A percentile compares a stretch with the other conserved stretches of the same genome.
Evolutionary conservation across 768 basidiomycete species (phyloP).

Genomic region (Stropharia rugosoannulata): DNA sequence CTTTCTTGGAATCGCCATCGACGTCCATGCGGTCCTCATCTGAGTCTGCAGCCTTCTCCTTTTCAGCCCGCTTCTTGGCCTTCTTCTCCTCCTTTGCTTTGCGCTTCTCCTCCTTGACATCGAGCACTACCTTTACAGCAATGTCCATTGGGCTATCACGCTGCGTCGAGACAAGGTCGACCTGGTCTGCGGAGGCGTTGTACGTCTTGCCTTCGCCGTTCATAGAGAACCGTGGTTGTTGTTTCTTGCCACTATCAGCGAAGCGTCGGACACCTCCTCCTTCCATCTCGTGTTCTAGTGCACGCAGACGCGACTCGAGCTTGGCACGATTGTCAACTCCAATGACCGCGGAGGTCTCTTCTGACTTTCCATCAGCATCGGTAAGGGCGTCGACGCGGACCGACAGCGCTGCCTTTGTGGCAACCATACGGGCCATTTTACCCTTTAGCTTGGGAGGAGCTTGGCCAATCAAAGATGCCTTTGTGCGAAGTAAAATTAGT

Average conservation of each 20-base stretch:
- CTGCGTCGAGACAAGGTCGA: slow-evolving; percentile 85
- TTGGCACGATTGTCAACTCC: slow-evolving; percentile 94
- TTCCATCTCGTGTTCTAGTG: slow-evolving; percentile 83
- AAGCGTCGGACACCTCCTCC: slow-evolving; percentile 69
- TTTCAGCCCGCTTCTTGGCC: slow-evolving; percentile 67
- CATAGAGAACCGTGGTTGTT: slow-evolving; percentile 83
- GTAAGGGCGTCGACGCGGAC: slow-evolving; percentile 97
- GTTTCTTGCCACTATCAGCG: slow-evolving; percentile 48
- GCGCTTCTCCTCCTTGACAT: slow-evolving; percentile 88
- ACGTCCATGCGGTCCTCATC: slow-evolving; percentile 39
- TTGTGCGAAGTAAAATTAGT: slow-evolving; percentile 5
- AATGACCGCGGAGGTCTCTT: slow-evolving; percentile 76
- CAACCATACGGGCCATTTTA: slow-evolving; percentile 99
- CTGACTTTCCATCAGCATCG: slow-evolving; percentile 88
- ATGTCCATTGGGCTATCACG: slow-evolving; percentile 69
- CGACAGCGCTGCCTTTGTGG: slow-evolving; percentile 95
- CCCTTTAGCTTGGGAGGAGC: slow-evolving; percentile 98
- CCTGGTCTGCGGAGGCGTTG: slow-evolving; percentile 82
- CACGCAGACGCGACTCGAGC: slow-evolving; percentile 90
- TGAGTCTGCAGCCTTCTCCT: slow-evolving; percentile 29
- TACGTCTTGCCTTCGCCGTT: slow-evolving; percentile 77
- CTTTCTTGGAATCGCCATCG: slow-evolving; percentile 38
- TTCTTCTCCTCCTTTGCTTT: slow-evolving; percentile 75
- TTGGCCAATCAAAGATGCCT: slow-evolving; percentile 96
- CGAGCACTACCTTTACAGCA: slow-evolving; percentile 72